A percentile compares a stretch with the other conserved stretches of the same genome.
Conservation (phyloP, 78 protist species). For the Monosiga brevicollis region DNA sequence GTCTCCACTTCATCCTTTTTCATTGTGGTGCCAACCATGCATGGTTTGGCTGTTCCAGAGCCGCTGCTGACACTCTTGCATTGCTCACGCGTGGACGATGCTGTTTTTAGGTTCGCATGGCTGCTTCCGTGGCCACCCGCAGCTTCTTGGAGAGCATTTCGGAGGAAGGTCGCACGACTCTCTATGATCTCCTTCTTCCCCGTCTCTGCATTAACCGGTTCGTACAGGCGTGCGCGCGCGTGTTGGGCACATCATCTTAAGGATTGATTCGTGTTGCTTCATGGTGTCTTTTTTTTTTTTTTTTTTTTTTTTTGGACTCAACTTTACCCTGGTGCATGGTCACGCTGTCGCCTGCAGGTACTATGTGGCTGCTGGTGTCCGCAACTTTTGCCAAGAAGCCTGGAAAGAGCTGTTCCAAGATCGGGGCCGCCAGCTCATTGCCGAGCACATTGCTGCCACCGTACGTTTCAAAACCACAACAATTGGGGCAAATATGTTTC, state of each 20-base stretch:
- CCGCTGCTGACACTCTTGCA: no score
- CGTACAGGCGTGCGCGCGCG: no score
- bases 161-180: not conserved
- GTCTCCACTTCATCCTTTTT: no score
- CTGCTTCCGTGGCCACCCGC: conserved; percentile 6
- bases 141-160: not conserved
- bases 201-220: conserved; percentile 24
- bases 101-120: conserved; percentile 19
- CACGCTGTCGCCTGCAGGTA: conserved; percentile 6
- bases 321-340: no score
- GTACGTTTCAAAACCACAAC: no score
- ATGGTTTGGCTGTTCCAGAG: no score
- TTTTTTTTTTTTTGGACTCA: no score
- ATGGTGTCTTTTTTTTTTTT: no score
- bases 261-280: no score
- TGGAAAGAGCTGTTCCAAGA: not conserved
- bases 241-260: no score
- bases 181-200: conserved; percentile 12
- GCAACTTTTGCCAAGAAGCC: not conserved
- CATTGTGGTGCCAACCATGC: no score
- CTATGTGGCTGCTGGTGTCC: conserved; percentile 32
- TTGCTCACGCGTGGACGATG: not conserved
- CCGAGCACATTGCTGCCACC: not conserved
- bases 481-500: no score
- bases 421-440: conserved; percentile 9